Conservation (phyloP, 164 flowering plant species). For the Akebia trifoliata region DNA sequence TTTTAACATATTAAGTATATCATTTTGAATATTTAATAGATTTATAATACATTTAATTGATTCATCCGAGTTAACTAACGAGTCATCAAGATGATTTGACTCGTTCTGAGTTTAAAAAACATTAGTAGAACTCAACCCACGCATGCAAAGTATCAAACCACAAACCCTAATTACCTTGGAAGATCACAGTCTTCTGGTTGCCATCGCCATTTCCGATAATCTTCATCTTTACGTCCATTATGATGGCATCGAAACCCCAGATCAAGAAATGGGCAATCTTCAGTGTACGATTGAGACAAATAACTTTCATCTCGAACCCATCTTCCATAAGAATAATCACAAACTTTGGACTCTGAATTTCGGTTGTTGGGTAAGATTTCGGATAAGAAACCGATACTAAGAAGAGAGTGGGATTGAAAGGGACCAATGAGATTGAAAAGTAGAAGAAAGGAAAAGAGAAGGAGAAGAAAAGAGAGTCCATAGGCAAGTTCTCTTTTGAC, state of each 20-base stretch:
- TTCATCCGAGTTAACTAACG: too few species aligned
- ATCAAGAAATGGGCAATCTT: constrained; percentile 60
- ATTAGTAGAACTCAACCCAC: not conserved
- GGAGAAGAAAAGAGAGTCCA: constrained; percentile 17
- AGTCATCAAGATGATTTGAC: not conserved
- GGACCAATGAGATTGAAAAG: constrained; percentile 16
- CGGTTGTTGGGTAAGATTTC: constrained; percentile 3
- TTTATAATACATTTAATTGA: too few species aligned
- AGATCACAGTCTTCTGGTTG: constrained; percentile 56
- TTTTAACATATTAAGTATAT: too few species aligned
- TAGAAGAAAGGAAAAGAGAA: constrained; percentile 20
- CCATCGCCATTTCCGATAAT: constrained; percentile 66
- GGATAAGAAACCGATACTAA: constrained; percentile 15
- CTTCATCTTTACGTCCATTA: constrained; percentile 49
- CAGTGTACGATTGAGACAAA: constrained; percentile 26
- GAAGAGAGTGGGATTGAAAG: constrained; percentile 15
- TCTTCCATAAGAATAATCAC: constrained; percentile 55
- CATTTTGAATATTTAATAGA: too few species aligned
- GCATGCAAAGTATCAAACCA: not conserved
- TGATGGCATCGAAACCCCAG: constrained; percentile 57
- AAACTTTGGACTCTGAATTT: constrained; percentile 4
- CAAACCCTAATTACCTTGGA: constrained; percentile 47
- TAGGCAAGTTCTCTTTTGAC: constrained; percentile 20
- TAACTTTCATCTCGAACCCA: constrained; percentile 50
- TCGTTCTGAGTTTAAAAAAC: too few species aligned